Conservation (phyloP, 768 basidiomycete genomes). For the Austroboletus festivus region DNA sequence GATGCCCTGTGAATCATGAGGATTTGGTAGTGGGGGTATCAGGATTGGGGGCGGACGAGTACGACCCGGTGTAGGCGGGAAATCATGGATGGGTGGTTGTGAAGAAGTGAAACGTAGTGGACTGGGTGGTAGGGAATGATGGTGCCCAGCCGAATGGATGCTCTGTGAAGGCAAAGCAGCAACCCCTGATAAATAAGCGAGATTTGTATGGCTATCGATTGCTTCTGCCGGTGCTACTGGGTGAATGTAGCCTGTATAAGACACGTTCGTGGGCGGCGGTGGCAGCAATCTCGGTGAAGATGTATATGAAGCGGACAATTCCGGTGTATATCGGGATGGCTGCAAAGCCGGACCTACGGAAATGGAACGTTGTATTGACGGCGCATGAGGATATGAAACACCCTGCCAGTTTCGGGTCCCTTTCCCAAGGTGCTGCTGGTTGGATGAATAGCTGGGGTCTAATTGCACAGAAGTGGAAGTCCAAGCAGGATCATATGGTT, state of each 20-base stretch:
- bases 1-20: constrained; percentile 35
- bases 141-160: constrained; percentile 51
- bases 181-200: constrained; percentile 60
- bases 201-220: constrained; percentile 30
- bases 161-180: constrained; percentile 56
- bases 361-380: constrained; percentile 45
- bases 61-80: constrained; percentile 6
- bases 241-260: constrained; percentile 16
- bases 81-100: constrained; percentile 9
- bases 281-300: constrained; percentile 25
- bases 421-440: constrained; percentile 6
- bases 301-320: constrained; percentile 31
- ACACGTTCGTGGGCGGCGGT: constrained; percentile 28
- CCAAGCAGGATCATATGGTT: constrained; percentile 9
- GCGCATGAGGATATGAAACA: constrained; percentile 30
- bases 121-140: constrained; percentile 60
- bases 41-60: constrained; percentile 22
- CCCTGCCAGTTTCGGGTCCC: constrained; percentile 18
- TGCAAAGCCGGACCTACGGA: constrained; percentile 44
- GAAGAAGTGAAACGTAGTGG: constrained; percentile 53
- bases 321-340: constrained; percentile 33
- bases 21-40: constrained; percentile 26
- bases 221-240: constrained; percentile 11
- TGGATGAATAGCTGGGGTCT: constrained; percentile 3
- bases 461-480: constrained; percentile 5